Evolutionary conservation across 176 grass and related monocot species (phyloP).

Genomic region (Carex kokanica): DNA sequence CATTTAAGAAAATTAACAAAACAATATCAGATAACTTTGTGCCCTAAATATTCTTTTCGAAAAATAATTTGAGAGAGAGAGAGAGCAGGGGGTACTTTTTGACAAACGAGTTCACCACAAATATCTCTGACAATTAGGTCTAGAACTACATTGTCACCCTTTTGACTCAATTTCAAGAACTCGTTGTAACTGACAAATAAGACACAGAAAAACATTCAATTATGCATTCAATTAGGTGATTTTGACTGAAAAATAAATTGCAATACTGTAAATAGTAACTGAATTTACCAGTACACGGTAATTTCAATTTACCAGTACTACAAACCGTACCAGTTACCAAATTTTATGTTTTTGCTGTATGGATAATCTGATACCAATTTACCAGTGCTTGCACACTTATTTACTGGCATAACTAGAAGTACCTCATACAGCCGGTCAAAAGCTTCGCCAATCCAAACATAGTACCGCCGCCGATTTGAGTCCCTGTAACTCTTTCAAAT

Average conservation of each 20-base stretch:
- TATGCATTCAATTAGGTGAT: background rate
- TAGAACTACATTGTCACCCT: constrained; percentile 95
- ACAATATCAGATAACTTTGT: constrained; percentile 12
- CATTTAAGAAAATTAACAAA: constrained; percentile 29
- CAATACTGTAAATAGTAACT: background rate
- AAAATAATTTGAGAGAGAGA: constrained; percentile 13
- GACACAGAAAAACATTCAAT: constrained; percentile 22
- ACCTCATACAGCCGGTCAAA: constrained; percentile 92
- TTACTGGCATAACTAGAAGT: constrained; percentile 12
- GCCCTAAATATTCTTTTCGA: background rate
- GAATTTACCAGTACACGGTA: background rate
- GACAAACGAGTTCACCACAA: constrained; percentile 89
- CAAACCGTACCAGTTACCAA: background rate
- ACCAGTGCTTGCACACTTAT: constrained; percentile 3
- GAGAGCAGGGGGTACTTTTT: constrained; percentile 50
- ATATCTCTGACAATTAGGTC: constrained; percentile 99
- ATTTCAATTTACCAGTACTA: background rate
- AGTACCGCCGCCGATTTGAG: constrained; percentile 88
- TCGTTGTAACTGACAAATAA: constrained; percentile 88
- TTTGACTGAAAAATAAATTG: background rate
- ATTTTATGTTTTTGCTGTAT: background rate
- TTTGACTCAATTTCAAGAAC: constrained; percentile 92
- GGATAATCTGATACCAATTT: background rate
- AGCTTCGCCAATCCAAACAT: constrained; percentile 98
- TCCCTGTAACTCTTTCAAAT: constrained; percentile 95